A percentile compares a stretch with the other conserved stretches of the same genome.
These are phyloP conservation scores for Tetrahymena thermophila DNA, from an alignment of 73 alveolate species.

Conservation along the genomic window DNA sequence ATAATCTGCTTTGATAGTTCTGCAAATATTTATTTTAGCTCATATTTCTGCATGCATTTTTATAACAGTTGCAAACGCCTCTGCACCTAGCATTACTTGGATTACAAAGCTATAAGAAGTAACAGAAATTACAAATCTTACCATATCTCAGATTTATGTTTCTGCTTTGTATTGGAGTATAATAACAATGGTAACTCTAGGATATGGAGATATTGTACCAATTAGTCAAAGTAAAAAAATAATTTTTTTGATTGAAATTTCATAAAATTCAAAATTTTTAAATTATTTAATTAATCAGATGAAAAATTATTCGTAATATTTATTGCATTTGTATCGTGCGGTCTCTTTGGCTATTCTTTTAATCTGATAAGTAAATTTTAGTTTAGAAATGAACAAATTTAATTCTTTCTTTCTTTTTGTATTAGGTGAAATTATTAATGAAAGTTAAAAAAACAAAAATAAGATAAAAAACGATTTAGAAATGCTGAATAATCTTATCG, in stretches of 20 bases:
- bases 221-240: neutral
- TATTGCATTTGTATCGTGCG: neutral
- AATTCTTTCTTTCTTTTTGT: neutral
- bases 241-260: neutral
- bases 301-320: neutral
- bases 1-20: neutral
- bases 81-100: neutral
- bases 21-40: neutral
- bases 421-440: neutral
- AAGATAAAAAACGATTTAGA: neutral
- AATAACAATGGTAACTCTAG: neutral
- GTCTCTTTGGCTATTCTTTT: neutral
- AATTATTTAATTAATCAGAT: neutral
- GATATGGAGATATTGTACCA: neutral
- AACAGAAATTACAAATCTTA: neutral
- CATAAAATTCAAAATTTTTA: neutral
- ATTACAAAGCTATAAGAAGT: neutral
- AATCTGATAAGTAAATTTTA: neutral
- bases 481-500: neutral
- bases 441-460: neutral
- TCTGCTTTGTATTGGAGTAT: neutral
- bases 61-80: neutral
- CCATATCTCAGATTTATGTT: neutral
- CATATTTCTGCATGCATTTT: neutral
- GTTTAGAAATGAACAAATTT: neutral